phyloP scores from a whole-genome alignment of 179 eudicot species.

The Vitellaria paradoxa region DNA sequence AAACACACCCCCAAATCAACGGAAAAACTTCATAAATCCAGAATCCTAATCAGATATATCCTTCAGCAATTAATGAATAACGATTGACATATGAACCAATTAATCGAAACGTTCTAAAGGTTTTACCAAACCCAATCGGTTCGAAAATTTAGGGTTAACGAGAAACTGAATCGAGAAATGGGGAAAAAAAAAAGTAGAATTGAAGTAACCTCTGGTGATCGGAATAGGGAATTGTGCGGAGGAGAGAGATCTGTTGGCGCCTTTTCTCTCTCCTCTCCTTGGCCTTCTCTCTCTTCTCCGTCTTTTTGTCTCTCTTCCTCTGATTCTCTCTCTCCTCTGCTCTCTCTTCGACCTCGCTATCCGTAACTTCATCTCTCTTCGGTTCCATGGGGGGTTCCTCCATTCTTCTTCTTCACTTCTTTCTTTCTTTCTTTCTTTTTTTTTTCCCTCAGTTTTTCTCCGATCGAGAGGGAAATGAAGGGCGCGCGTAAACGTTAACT shows the following conservation, averaged over 20 bases:
- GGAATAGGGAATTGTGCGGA: conserved; percentile 72
- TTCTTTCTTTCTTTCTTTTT: no score
- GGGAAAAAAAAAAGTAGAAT: not conserved
- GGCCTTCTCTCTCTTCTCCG: conserved; percentile 44
- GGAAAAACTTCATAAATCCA: no score
- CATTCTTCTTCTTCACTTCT: no score
- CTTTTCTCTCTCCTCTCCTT: conserved; percentile 60
- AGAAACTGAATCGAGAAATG: not conserved
- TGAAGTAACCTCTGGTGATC: conserved; percentile 56
- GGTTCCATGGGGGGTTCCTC: not conserved
- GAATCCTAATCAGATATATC: no score
- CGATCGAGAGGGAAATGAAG: not conserved
- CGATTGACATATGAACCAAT: no score
- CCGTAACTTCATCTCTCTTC: not conserved
- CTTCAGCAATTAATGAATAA: no score
- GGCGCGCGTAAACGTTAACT: not conserved
- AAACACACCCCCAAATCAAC: no score
- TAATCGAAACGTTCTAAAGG: no score
- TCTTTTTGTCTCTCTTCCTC: not conserved
- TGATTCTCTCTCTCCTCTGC: conserved; percentile 12
- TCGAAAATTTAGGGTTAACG: no score
- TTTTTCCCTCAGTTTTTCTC: no score
- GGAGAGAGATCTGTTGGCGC: conserved; percentile 66
- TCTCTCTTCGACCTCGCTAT: not conserved
- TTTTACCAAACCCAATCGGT: not conserved